Evolutionary conservation across 2,329 filamentous ascomycete genomes (phyloP), one percentile per base, ranked within the genome.

Genomic region (Ceratocystis ficicola): DNA sequence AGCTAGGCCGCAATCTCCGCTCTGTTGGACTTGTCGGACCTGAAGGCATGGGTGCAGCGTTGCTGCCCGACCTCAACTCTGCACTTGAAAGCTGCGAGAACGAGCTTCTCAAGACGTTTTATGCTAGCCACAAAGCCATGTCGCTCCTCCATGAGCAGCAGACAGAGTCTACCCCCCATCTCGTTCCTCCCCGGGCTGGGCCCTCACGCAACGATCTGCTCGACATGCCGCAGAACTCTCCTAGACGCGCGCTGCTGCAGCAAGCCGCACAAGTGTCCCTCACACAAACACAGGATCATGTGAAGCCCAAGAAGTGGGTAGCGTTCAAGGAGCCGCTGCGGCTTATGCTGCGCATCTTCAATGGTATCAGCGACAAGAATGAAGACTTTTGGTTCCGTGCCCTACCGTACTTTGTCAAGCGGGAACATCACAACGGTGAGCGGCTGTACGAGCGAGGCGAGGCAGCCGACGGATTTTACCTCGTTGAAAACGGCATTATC

Each of bases 51-150:
- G 85, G 86, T 12, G 90, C 95, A 5, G 82, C 86, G 68, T 84
- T 96, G 65, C 90, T 96, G 70, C 88, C 91, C 52, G 87, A 95
- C 69, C 83, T 99, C 64, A 99, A 99, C 74, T 92, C 90, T 5
- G 93, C 93, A 0, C 80, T 99, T 0, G 94, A 99, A 73, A 89
- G 86, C 69, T 97, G 93, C 75, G 94, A 99, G 73, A 99, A 99
- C 71, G 89, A 95, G 71, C 83, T 96, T 5, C 81, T 99, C 55
- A 91, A 89, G 72, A 87, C 87, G 0, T 83, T 92, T 46, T 93
- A 93, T 72, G 82, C 81, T 46, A 84, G 82, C 69, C 87, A 86
- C 70, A 86, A 89, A 68, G 81, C 83, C 8, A 76, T 83, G 8
- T 70, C 61, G 1, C 60, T 63, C 3, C 44, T 66, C 4, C 36